Conservation (phyloP, 176 grass and related monocot genomes). For the Hordeum marinum region DNA sequence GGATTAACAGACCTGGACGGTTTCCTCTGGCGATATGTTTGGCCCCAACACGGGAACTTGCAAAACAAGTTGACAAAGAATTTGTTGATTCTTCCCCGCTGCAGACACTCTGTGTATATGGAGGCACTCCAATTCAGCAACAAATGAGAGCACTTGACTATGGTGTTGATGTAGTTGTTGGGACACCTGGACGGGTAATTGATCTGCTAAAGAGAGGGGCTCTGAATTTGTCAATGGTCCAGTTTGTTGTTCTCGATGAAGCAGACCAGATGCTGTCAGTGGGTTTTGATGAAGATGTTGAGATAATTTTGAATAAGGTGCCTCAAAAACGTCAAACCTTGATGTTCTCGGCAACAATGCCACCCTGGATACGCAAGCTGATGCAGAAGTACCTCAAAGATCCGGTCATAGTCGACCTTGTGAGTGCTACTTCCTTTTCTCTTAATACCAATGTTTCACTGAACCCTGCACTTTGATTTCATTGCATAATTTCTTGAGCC, state of each 20-base stretch:
- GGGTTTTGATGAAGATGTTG: constrained; percentile 90
- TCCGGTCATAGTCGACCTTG: constrained; percentile 81
- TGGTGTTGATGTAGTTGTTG: constrained; percentile 90
- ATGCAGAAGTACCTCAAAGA: constrained; percentile 66
- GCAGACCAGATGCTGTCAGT: constrained; percentile 98
- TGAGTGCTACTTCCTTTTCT: constrained; percentile 38
- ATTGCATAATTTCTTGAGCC: background rate
- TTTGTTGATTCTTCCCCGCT: constrained; percentile 68
- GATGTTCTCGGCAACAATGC: constrained; percentile 99
- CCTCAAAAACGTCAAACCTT: constrained; percentile 64
- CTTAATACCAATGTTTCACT: background rate
- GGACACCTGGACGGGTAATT: constrained; percentile 89
- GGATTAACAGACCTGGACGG: constrained; percentile 51
- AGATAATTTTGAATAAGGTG: constrained; percentile 71
- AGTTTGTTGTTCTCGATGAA: constrained; percentile 95
- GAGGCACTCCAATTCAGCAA: constrained; percentile 75
- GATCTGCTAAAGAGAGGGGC: constrained; percentile 77
- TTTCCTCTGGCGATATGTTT: constrained; percentile 75
- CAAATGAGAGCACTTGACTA: constrained; percentile 66
- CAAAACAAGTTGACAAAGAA: constrained; percentile 95
- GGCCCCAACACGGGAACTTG: constrained; percentile 97
- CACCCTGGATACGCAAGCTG: constrained; percentile 80
- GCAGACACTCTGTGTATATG: constrained; percentile 85
- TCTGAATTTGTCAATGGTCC: constrained; percentile 59
- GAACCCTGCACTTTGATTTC: background rate